Evolutionary conservation across 2,329 filamentous ascomycete species (phyloP).

Genomic region (Macrophomina tecta): DNA sequence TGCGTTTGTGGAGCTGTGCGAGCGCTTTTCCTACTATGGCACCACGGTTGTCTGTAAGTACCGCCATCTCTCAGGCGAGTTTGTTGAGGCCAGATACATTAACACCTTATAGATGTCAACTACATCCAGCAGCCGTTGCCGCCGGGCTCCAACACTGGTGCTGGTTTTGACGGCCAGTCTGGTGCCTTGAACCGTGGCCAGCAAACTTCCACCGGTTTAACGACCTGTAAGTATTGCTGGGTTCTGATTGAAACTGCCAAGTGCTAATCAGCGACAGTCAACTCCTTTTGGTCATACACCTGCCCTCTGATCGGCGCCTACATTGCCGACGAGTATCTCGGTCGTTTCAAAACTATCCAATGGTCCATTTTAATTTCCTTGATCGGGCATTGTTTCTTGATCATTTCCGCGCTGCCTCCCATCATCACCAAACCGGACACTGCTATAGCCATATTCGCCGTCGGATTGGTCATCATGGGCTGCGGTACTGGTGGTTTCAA

Average conservation of each 20-base stretch:
- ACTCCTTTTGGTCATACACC: slow-evolving; percentile 49
- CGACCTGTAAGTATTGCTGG: slow-evolving; percentile 36
- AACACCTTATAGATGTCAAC: slow-evolving; percentile 43
- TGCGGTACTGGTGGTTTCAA: slow-evolving; percentile 57
- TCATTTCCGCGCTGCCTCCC: slow-evolving; percentile 60
- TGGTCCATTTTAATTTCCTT: slow-evolving; percentile 54
- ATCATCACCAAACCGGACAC: slow-evolving; percentile 47
- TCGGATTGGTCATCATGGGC: slow-evolving; percentile 56
- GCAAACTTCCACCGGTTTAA: slow-evolving; percentile 44
- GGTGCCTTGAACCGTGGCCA: slow-evolving; percentile 46
- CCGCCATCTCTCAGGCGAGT: not conserved
- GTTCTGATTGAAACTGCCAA: not conserved
- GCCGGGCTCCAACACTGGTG: slow-evolving; percentile 41
- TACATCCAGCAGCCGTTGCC: slow-evolving; percentile 47
- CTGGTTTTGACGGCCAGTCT: slow-evolving; percentile 38
- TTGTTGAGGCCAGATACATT: not conserved
- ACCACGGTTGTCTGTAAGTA: slow-evolving; percentile 68
- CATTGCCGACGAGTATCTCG: slow-evolving; percentile 63
- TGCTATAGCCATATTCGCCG: slow-evolving; percentile 59
- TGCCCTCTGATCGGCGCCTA: slow-evolving; percentile 60
- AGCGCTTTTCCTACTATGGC: slow-evolving; percentile 80
- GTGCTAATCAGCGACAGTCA: slow-evolving; percentile 36
- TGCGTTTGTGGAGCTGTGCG: slow-evolving; percentile 75
- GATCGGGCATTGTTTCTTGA: slow-evolving; percentile 61
- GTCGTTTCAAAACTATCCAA: slow-evolving; percentile 68